A percentile compares a stretch with the other conserved stretches of the same genome.
Evolutionary conservation across 345 rosid species (phyloP).

Genomic region (Populus davidiana): DNA sequence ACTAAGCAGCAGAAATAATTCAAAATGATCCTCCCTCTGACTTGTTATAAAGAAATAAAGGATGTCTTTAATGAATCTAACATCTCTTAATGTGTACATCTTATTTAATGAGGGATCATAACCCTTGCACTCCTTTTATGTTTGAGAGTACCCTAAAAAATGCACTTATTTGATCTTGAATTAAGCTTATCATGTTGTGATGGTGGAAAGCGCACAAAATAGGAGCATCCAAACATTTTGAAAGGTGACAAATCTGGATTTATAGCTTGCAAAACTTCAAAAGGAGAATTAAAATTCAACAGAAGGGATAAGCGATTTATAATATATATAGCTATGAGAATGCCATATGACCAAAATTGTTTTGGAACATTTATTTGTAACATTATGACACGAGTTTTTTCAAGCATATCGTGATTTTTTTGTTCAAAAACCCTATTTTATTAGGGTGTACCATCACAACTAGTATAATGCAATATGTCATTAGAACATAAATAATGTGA

Average conservation of each 20-base stretch:
- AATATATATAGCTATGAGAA: neutral
- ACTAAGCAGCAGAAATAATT: too few species aligned
- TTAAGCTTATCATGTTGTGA: neutral
- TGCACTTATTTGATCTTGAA: too few species aligned
- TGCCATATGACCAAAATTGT: neutral
- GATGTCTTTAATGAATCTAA: too few species aligned
- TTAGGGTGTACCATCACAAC: neutral
- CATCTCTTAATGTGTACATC: neutral
- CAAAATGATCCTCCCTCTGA: too few species aligned
- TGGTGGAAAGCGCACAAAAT: neutral
- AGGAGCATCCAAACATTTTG: neutral
- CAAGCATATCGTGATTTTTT: neutral
- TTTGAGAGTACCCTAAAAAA: neutral
- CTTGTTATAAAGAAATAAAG: too few species aligned
- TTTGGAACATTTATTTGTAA: neutral
- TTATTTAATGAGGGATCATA: neutral
- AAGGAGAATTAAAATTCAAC: constrained; percentile 1
- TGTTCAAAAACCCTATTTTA: neutral
- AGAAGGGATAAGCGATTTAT: neutral
- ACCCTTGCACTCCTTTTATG: neutral
- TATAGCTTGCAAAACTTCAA: neutral
- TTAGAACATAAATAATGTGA: neutral
- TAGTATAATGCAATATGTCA: neutral
- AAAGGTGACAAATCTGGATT: neutral
- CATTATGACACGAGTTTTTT: neutral